Evolutionary conservation across 2,329 filamentous ascomycete genomes (phyloP).

Genomic region (Pseudocercospora ulei): DNA sequence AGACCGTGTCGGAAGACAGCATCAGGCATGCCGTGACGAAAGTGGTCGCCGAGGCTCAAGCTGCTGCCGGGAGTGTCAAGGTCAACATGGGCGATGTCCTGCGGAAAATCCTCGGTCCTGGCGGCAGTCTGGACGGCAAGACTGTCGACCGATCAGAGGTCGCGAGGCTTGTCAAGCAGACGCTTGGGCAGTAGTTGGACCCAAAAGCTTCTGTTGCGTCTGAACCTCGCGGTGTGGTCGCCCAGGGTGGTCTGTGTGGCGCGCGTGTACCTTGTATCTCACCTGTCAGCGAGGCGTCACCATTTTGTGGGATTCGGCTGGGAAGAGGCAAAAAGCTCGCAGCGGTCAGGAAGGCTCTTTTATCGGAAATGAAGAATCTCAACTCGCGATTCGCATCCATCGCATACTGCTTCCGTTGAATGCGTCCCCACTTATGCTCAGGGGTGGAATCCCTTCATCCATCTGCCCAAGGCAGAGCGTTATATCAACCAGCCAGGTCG

Average conservation of each 20-base stretch:
- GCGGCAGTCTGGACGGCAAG: slow-evolving; percentile 52
- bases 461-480: too few relatives aligned
- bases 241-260: too few relatives aligned
- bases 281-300: slow-evolving; percentile 5
- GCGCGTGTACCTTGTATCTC: too few relatives aligned
- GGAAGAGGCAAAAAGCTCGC: background rate
- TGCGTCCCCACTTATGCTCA: slow-evolving; percentile 2
- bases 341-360: too few relatives aligned
- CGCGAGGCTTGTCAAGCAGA: slow-evolving; percentile 49
- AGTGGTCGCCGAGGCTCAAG: slow-evolving; percentile 45
- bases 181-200: slow-evolving; percentile 22
- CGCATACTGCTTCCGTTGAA: background rate
- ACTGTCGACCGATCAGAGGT: slow-evolving; percentile 55
- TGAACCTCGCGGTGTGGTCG: too few relatives aligned
- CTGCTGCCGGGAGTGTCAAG: slow-evolving; percentile 41
- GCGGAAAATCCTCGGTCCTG: slow-evolving; percentile 48
- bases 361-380: too few relatives aligned
- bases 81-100: slow-evolving; percentile 52
- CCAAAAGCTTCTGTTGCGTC: background rate
- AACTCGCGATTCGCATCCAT: slow-evolving; percentile 1
- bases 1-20: slow-evolving; percentile 51
- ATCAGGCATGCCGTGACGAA: slow-evolving; percentile 47
- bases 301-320: background rate
- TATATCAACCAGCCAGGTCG: too few relatives aligned
- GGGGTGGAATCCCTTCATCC: too few relatives aligned